A percentile compares a stretch with the other conserved stretches of the same genome.
Conservation (phyloP, 306 rosid species). For the Echinosophora koreensis region DNA sequence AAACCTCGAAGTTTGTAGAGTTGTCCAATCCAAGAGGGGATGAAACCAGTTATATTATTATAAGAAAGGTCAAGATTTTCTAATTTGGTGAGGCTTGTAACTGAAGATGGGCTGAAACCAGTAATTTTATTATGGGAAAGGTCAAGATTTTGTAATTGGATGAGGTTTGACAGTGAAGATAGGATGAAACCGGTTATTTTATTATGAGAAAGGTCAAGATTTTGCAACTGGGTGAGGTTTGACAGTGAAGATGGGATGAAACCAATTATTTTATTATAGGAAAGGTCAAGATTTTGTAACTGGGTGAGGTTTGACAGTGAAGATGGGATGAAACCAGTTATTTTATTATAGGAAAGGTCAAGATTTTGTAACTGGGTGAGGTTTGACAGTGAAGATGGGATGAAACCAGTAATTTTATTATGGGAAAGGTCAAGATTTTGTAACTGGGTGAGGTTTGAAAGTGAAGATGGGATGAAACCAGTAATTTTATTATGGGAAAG, state of each 20-base stretch:
- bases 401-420: too few relatives aligned
- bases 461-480: background rate
- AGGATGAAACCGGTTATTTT: background rate
- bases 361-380: background rate
- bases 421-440: too few relatives aligned
- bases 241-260: too few relatives aligned
- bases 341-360: too few relatives aligned
- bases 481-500: background rate
- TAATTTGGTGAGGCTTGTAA: background rate
- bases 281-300: background rate
- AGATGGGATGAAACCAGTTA: background rate
- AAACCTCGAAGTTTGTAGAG: background rate
- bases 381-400: background rate
- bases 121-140: background rate
- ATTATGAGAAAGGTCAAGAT: background rate
- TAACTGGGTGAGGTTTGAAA: too few relatives aligned
- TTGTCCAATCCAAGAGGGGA: background rate
- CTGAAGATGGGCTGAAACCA: background rate
- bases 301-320: background rate
- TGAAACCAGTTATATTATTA: constrained; percentile 13
- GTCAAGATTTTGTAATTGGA: background rate
- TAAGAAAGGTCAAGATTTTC: background rate
- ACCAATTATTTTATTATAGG: background rate
- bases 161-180: background rate
- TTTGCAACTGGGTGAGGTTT: background rate